A percentile compares a stretch with the other conserved stretches of the same genome.
Conservation (phyloP, 1,284 basidiomycete genomes). For the Boletellus sp. region DNA sequence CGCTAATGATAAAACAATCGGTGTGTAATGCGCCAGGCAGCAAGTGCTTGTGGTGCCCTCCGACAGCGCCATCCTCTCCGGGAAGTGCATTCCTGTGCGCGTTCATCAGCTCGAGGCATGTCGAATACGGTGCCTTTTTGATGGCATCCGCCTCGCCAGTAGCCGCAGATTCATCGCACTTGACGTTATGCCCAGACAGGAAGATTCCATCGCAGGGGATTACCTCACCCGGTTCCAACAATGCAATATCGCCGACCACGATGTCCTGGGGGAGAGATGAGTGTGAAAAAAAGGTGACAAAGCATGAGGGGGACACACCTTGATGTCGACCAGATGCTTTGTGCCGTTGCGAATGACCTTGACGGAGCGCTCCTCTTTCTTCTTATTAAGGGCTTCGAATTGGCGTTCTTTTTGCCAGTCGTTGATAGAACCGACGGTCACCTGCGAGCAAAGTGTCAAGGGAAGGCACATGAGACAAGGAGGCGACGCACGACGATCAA, state of each 20-base stretch:
- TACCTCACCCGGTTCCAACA: slow-evolving; percentile 94
- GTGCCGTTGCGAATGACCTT: slow-evolving; percentile 86
- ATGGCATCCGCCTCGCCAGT: slow-evolving; percentile 97
- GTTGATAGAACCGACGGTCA: slow-evolving; percentile 84
- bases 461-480: not conserved
- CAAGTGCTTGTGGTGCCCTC: slow-evolving; percentile 18
- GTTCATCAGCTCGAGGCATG: slow-evolving; percentile 55
- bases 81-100: slow-evolving; percentile 19
- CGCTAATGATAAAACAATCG: slow-evolving; percentile 92
- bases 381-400: slow-evolving; percentile 88
- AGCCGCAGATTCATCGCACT: slow-evolving; percentile 94
- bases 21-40: slow-evolving; percentile 48
- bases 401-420: slow-evolving; percentile 98
- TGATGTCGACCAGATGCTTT: slow-evolving; percentile 80
- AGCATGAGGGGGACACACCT: slow-evolving; percentile 40
- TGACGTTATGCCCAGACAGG: slow-evolving; percentile 88
- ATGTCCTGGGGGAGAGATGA: slow-evolving; percentile 56
- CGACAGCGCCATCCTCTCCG: slow-evolving; percentile 23
- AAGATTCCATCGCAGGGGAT: slow-evolving; percentile 95
- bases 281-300: not conserved
- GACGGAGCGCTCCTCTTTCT: slow-evolving; percentile 92
- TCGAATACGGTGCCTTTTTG: slow-evolving; percentile 80
- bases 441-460: slow-evolving; percentile 37
- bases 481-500: slow-evolving; percentile 64
- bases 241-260: slow-evolving; percentile 89